These are phyloP conservation scores for Blastobotrys petasosporus DNA, from an alignment of 1,139 yeast species.

Conservation along the genomic window DNA sequence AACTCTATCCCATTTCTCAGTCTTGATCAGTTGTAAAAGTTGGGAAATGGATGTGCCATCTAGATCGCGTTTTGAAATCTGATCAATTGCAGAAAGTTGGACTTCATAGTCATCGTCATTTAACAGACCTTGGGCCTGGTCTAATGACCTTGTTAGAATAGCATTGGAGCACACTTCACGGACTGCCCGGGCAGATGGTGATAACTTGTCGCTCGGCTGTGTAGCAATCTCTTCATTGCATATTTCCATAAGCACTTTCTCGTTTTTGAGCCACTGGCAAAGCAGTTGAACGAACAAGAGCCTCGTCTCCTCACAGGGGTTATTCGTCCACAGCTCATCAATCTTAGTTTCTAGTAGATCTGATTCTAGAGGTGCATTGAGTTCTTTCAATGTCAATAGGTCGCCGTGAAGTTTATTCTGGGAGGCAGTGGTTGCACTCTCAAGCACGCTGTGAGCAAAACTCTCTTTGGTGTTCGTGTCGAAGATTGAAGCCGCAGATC, in stretches of 20 bases:
- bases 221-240: too few relatives aligned
- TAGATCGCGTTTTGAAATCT: too few relatives aligned
- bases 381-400: slow-evolving; percentile 39
- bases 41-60: not conserved
- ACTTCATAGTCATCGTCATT: slow-evolving; percentile 45
- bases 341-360: slow-evolving; percentile 19
- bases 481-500: slow-evolving; percentile 53
- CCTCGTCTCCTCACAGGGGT: slow-evolving; percentile 33
- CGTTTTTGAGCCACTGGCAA: too few relatives aligned
- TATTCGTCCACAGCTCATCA: slow-evolving; percentile 26
- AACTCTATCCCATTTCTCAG: slow-evolving; percentile 39
- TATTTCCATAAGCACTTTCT: not conserved
- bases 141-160: too few relatives aligned
- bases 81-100: slow-evolving; percentile 36
- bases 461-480: slow-evolving; percentile 31
- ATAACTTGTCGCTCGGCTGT: too few relatives aligned
- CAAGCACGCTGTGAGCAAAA: slow-evolving; percentile 18
- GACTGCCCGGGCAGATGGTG: too few relatives aligned
- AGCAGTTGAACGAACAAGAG: slow-evolving; percentile 29
- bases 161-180: too few relatives aligned
- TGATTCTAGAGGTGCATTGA: not conserved
- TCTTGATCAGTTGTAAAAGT: slow-evolving; percentile 29
- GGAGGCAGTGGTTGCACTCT: slow-evolving; percentile 16
- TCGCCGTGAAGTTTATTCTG: slow-evolving; percentile 56
- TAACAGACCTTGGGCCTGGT: slow-evolving; percentile 16